A percentile compares a stretch with the other conserved stretches of the same genome.
Evolutionary conservation across 192 early-diverging fungal genomes (phyloP).

Genomic region (Backusella luteola): DNA sequence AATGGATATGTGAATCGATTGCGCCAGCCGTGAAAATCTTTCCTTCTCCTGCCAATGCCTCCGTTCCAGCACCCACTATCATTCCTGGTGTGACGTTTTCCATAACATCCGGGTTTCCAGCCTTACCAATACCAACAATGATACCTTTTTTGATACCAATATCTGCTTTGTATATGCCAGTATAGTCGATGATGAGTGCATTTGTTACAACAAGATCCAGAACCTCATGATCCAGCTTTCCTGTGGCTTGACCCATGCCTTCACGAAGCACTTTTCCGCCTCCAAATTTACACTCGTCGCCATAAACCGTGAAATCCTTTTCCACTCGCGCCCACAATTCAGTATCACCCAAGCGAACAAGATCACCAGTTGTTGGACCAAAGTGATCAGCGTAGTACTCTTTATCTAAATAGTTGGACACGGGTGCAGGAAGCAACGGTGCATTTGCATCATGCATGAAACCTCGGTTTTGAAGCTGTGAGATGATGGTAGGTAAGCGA

Average conservation of each 20-base stretch:
- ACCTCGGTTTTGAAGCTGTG: conserved; percentile 41
- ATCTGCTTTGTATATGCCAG: conserved; percentile 97
- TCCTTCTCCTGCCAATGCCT: conserved; percentile 90
- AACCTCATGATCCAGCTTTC: conserved; percentile 62
- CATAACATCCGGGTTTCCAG: conserved; percentile 98
- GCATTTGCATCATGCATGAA: conserved; percentile 68
- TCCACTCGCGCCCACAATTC: conserved; percentile 85
- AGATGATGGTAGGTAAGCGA: conserved; percentile 48
- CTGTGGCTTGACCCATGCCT: conserved; percentile 92
- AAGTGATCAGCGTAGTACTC: conserved; percentile 85
- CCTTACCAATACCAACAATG: conserved; percentile 92
- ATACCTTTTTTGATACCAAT: conserved; percentile 87
- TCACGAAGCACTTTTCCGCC: conserved; percentile 93
- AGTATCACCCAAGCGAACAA: conserved; percentile 87
- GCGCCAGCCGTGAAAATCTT: conserved; percentile 92
- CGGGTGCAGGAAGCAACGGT: conserved; percentile 37
- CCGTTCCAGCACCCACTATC: conserved; percentile 85
- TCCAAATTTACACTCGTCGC: conserved; percentile 97
- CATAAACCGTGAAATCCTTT: conserved; percentile 85
- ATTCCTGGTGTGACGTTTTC: conserved; percentile 89
- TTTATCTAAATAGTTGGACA: conserved; percentile 67
- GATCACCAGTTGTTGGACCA: conserved; percentile 92
- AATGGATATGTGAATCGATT: conserved; percentile 95
- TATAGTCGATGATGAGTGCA: conserved; percentile 87
- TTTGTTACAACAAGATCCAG: conserved; percentile 97